phyloP scores from a whole-genome alignment of 2,329 filamentous ascomycete species.

The Penicillium sp. region DNA sequence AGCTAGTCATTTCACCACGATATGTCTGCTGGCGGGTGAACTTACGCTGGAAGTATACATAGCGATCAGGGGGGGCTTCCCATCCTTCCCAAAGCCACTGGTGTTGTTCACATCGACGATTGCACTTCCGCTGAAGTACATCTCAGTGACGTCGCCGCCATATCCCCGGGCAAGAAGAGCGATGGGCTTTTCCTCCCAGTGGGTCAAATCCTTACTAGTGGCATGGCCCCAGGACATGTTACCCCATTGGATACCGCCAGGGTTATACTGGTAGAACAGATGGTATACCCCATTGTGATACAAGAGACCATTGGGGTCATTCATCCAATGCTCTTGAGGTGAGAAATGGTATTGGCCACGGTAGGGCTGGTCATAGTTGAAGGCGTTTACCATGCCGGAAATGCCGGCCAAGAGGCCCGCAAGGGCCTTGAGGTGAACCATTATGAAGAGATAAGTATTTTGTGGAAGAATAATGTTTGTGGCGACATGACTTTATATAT shows the following conservation, averaged over 20 bases:
- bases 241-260: neutral
- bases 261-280: neutral
- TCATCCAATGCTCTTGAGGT: neutral
- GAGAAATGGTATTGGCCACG: neutral
- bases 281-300: neutral
- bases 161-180: neutral
- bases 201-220: neutral
- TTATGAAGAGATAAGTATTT: neutral
- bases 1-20: neutral
- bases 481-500: neutral
- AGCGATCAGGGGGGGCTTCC: neutral
- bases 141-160: neutral
- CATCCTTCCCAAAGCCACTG: neutral
- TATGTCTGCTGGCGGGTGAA: neutral
- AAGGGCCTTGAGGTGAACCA: neutral
- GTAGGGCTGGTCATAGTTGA: neutral
- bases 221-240: neutral
- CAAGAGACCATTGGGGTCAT: neutral
- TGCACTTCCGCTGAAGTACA: neutral
- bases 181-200: neutral
- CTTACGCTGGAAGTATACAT: neutral
- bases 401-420: neutral
- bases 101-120: neutral
- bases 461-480: neutral
- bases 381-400: neutral